Evolutionary conservation across 768 basidiomycete species (phyloP), one percentile per base, ranked within the genome.

Genomic region (Mycena haematopus): DNA sequence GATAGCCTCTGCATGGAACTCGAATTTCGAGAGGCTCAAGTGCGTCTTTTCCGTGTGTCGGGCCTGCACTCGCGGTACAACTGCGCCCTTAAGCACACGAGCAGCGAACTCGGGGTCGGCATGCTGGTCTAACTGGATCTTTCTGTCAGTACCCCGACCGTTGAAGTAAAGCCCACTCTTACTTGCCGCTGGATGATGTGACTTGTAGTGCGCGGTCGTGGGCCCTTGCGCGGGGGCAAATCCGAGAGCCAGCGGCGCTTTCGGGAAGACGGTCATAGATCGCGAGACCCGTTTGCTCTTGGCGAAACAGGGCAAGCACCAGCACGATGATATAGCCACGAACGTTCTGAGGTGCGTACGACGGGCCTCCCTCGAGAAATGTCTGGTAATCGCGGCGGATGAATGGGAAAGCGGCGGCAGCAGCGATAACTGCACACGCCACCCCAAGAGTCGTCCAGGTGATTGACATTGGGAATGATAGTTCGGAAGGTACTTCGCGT

Each of bases 131-230:
- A 63, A 36, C 62, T 63, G 24, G 2, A 27, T 50, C 7, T 11
- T n/a, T n/a, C n/a, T n/a, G n/a, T n/a, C n/a, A n/a, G n/a, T n/a
- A n/a, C n/a, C n/a, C n/a, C n/a, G n/a, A n/a, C n/a, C n/a, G n/a
- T n/a, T n/a, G n/a, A n/a, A n/a, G n/a, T n/a, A n/a, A n/a, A n/a
- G n/a, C n/a, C n/a, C n/a, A n/a, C n/a, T n/a, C 62, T 7, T 56
- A 58, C 62, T 56, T 63, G 62, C 3, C 62, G 62, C 51, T 63
- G 62, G 10, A 63, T 63, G 51, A 63, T 63, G 31, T 63, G 62
- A 27, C 62, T 63, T 44, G 62, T 63, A 11, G 62, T 63, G 7
- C 38, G 24, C 21, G 62, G 62, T 6, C 62, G 56, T 4, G 55
- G 42, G 2, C 62, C 62, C n/a, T 45, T 15, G 51, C 62, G 62